phyloP scores from a whole-genome alignment of 2,329 filamentous ascomycete species.

The Verticillium klebahnii region DNA sequence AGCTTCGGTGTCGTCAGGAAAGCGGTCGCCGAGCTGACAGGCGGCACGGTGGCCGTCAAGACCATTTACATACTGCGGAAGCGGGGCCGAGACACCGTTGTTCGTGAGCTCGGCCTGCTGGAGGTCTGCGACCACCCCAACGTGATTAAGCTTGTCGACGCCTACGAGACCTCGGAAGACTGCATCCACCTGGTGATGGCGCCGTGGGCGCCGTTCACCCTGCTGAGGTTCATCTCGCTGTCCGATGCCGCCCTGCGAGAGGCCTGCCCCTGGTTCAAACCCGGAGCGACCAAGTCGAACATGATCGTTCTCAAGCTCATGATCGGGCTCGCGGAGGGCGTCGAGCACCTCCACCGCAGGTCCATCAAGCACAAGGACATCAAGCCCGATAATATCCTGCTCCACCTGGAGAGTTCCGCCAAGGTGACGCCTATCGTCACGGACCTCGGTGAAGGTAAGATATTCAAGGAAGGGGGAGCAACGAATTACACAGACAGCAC shows the following conservation, averaged over 20 bases:
- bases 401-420: neutral
- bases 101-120: constrained; percentile 7
- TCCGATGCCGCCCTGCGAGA: neutral
- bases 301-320: constrained; percentile 3
- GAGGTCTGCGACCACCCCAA: constrained; percentile 10
- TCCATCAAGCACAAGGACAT: constrained; percentile 14
- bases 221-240: neutral
- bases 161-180: neutral
- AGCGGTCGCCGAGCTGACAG: no score
- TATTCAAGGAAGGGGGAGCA: neutral
- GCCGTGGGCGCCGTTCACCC: constrained; percentile 10
- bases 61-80: no score
- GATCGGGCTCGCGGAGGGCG: constrained; percentile 3
- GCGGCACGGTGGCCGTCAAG: no score
- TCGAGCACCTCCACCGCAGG: constrained; percentile 6
- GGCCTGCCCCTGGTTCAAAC: constrained; percentile 6
- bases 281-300: neutral
- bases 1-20: no score
- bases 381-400: constrained; percentile 12
- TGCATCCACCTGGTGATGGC: constrained; percentile 7
- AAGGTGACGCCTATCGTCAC: neutral
- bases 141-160: constrained; percentile 9
- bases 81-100: neutral
- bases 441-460: constrained; percentile 3
- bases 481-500: constrained; percentile 3